Evolutionary conservation across 73 alveolate species (phyloP).

Genomic region (Durusdinium trenchii): DNA sequence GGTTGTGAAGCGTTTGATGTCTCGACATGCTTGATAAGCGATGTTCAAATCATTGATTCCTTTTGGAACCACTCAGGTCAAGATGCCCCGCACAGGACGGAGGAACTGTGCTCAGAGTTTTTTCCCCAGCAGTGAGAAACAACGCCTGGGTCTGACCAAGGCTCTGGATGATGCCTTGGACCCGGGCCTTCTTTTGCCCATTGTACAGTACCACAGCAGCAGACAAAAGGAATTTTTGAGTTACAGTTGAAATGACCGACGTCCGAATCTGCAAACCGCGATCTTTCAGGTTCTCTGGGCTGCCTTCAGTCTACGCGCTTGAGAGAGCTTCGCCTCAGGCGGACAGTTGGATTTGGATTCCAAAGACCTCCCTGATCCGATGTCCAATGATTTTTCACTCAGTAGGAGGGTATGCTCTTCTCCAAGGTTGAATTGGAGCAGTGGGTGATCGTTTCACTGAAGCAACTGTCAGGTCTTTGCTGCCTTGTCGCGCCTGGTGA

Average conservation of each 20-base stretch:
- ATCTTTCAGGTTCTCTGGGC: constrained; percentile 28
- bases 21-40: too few relatives aligned
- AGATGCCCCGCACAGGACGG: too few relatives aligned
- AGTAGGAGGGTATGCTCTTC: too few relatives aligned
- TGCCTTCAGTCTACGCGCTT: constrained; percentile 18
- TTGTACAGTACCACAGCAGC: constrained; percentile 43
- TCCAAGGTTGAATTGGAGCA: not conserved
- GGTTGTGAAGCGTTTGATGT: too few relatives aligned
- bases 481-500: constrained; percentile 53
- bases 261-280: not conserved
- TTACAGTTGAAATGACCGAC: not conserved
- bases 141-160: too few relatives aligned
- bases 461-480: constrained; percentile 1
- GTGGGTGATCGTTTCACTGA: not conserved
- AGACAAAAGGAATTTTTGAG: not conserved
- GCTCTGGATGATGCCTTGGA: constrained; percentile 51
- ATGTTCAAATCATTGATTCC: too few relatives aligned
- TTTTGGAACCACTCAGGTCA: too few relatives aligned
- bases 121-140: too few relatives aligned
- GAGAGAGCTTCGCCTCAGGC: constrained; percentile 65
- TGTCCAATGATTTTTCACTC: not conserved
- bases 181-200: constrained; percentile 64
- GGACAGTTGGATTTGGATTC: too few relatives aligned
- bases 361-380: too few relatives aligned
- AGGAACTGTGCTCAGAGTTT: too few relatives aligned